Evolutionary conservation across 768 basidiomycete genomes (phyloP).

Genomic region (Russula lepida): DNA sequence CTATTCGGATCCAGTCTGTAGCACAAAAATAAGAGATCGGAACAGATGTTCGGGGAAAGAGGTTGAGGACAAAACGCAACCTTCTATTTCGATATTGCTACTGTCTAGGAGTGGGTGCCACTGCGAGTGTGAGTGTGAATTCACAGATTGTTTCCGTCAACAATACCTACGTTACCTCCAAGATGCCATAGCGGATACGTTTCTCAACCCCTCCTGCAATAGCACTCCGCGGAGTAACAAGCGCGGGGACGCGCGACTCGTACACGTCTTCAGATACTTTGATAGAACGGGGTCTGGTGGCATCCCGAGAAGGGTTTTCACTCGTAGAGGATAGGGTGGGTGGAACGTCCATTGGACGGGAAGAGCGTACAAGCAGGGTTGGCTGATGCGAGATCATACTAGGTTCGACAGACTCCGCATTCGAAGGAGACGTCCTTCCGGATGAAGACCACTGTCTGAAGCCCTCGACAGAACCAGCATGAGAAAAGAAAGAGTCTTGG

Average conservation of each 20-base stretch:
- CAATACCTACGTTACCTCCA: slow-evolving; percentile 49
- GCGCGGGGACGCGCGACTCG: slow-evolving; percentile 62
- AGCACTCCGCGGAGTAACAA: slow-evolving; percentile 69
- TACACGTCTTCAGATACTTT: slow-evolving; percentile 57
- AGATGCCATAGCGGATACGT: slow-evolving; percentile 76
- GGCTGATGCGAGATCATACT: slow-evolving; percentile 28
- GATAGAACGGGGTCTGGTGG: slow-evolving; percentile 29
- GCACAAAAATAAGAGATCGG: background rate
- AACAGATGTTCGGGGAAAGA: slow-evolving; percentile 6
- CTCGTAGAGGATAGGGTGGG: slow-evolving; percentile 29
- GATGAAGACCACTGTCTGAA: slow-evolving; percentile 72
- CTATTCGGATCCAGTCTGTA: slow-evolving; percentile 83
- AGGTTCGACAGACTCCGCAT: slow-evolving; percentile 18
- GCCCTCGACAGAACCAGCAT: slow-evolving; percentile 68
- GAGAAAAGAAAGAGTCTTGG: slow-evolving; percentile 78
- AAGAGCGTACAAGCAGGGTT: slow-evolving; percentile 51
- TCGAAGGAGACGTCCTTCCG: slow-evolving; percentile 37
- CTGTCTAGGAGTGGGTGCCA: slow-evolving; percentile 86
- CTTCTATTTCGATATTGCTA: slow-evolving; percentile 78
- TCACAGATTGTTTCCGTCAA: slow-evolving; percentile 2
- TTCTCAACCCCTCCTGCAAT: slow-evolving; percentile 54
- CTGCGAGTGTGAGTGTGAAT: slow-evolving; percentile 32
- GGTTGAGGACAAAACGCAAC: slow-evolving; percentile 30
- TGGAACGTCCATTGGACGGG: slow-evolving; percentile 52
- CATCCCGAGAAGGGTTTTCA: slow-evolving; percentile 13